Evolutionary conservation across 495 filamentous ascomycete genomes (phyloP), one percentile per base, ranked within the genome.

Genomic region (Eremomyces bilateralis): DNA sequence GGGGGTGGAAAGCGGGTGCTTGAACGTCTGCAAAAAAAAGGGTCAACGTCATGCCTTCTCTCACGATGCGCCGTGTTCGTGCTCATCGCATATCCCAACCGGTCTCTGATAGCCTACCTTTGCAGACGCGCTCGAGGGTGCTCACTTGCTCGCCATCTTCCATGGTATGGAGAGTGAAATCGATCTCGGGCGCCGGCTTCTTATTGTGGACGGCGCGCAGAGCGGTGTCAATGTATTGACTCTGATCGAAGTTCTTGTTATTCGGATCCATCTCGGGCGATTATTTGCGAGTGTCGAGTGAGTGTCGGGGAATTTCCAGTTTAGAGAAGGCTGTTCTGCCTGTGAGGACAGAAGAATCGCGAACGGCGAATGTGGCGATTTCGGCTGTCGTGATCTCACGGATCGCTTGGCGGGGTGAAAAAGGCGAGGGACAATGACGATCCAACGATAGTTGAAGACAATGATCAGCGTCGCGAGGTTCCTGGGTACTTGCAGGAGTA

Each of bases 21-120:
- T 97, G 88, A 35, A 93, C 83, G 60, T 92, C 83, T 95, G 46
- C n/a, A n/a, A n/a, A n/a, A n/a, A n/a, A n/a, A n/a, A n/a, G n/a
- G n/a, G n/a, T n/a, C n/a, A n/a, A n/a, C n/a, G n/a, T n/a, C n/a
- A n/a, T n/a, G n/a, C 31, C 38, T 38, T 28, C 8, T 27, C 24
- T 8, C 13, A 13, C 24, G 24, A 13, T 27, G 6, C 6, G 24
- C 13, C 8, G 13, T 13, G 24, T 27, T 27, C 8, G 6, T 13
- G 8, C 13, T 27, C 8, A 8, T 27, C 13, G 24, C 6, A 27
- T 27, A 27, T n/a, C n/a, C n/a, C 1, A 20, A 33, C 32, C 15
- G 13, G 38, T 19, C 5, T 27, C 12, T 31, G 30, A 40, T 31
- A 31, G 29, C 54, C 29, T 75, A 94, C 88, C 88, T 78, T 94